A percentile compares a stretch with the other conserved stretches of the same genome.
Conservation (phyloP, 305 asterid species). For the Rubia balearica region DNA sequence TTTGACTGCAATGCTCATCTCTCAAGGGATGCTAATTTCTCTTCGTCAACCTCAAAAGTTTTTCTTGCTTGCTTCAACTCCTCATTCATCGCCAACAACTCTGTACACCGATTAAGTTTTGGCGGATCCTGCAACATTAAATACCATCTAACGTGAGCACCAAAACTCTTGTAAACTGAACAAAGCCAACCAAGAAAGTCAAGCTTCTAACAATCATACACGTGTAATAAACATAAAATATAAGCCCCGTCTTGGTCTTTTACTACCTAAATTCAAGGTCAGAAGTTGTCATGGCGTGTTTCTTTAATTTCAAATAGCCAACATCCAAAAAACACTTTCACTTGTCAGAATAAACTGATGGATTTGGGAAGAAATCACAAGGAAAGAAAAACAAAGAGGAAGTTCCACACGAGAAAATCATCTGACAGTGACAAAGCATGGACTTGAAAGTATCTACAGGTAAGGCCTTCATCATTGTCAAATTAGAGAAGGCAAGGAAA, state of each 20-base stretch:
- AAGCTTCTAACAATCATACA: neutral
- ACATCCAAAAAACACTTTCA: neutral
- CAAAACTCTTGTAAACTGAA: neutral
- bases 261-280: too few species aligned
- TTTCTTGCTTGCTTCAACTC: conserved; percentile 94
- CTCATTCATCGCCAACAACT: conserved; percentile 77
- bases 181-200: neutral
- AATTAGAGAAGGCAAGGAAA: neutral
- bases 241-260: neutral
- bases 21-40: conserved; percentile 61
- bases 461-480: neutral
- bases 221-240: too few species aligned
- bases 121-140: conserved; percentile 60
- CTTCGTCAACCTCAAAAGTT: conserved; percentile 80
- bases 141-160: neutral
- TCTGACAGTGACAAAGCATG: neutral
- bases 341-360: neutral
- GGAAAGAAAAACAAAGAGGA: neutral
- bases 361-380: neutral
- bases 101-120: conserved; percentile 77
- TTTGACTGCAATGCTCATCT: conserved; percentile 23
- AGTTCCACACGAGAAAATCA: neutral
- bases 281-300: too few species aligned
- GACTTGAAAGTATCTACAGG: neutral
- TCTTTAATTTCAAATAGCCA: neutral